Conservation (phyloP, 495 filamentous ascomycete species). For the Filosporella fistucella region DNA sequence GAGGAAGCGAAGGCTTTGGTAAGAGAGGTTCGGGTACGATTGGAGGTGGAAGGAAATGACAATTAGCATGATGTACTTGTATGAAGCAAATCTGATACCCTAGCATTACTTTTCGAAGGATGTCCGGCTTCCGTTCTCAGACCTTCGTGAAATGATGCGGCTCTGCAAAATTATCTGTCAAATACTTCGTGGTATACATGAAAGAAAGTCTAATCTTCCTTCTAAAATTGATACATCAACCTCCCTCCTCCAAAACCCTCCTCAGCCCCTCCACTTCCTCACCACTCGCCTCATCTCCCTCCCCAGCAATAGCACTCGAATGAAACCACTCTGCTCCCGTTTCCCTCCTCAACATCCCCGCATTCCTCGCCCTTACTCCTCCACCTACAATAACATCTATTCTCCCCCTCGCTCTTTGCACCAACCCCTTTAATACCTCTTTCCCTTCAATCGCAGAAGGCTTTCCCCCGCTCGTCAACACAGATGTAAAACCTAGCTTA, state of each 20-base stretch:
- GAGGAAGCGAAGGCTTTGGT: slow-evolving; percentile 97
- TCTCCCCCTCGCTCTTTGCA: slow-evolving; percentile 9
- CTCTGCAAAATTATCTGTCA: too few relatives aligned
- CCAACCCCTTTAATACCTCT: slow-evolving; percentile 17
- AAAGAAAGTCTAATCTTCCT: too few relatives aligned
- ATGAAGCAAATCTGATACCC: too few relatives aligned
- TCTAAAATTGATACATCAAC: too few relatives aligned
- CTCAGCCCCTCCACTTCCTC: slow-evolving; percentile 10
- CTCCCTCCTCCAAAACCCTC: neutral
- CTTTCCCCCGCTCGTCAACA: slow-evolving; percentile 44
- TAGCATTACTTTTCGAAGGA: too few relatives aligned
- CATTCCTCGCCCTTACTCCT: slow-evolving; percentile 34
- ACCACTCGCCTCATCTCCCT: slow-evolving; percentile 2
- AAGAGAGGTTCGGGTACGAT: slow-evolving; percentile 77
- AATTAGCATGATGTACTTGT: too few relatives aligned
- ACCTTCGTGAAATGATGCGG: too few relatives aligned
- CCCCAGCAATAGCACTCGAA: slow-evolving; percentile 31
- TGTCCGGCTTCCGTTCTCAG: too few relatives aligned
- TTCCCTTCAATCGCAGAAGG: slow-evolving; percentile 35
- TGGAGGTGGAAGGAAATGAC: too few relatives aligned
- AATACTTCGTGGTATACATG: too few relatives aligned
- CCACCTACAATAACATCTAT: slow-evolving; percentile 22
- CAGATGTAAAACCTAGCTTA: slow-evolving; percentile 36
- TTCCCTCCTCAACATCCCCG: slow-evolving; percentile 23
- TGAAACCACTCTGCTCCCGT: slow-evolving; percentile 32